Evolutionary conservation across 2,329 filamentous ascomycete genomes (phyloP), one percentile per base, ranked within the genome.

Genomic region (Albifimbria verrucaria): DNA sequence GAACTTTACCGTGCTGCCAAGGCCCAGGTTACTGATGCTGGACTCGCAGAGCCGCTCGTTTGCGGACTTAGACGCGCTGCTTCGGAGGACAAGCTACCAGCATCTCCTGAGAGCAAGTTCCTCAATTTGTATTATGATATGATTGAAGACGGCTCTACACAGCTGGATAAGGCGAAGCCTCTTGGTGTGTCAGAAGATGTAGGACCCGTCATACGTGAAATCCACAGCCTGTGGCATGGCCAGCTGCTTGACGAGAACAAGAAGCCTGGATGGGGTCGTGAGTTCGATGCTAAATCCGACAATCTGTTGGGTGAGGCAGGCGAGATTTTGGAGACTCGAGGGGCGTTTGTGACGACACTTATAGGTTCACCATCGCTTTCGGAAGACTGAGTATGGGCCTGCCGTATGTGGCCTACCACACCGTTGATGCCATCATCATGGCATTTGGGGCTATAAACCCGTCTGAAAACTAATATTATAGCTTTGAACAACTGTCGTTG

Each of bases 281-380:
- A 23, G 7, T 55, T 57, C 17, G 55, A 57, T 23, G 5, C 41
- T 1, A 20, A 41, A 12, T 57, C 52, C 6, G 55, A 51, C 17
- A 21, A 23, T 7, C 24, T 57, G 21, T 32, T 55, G 11, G 39
- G 28, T 18, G 20, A 23, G n/a, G 55, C 48, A 3, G 55, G 55
- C 4, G 50, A 55, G 11, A 7, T 52, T 32, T 50, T 57, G n/a
- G 36, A 20, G 20, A n/a, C 3, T 12, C n/a, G 22, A 42, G 48
- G 44, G 25, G 32, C 7, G 43, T 52, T 17, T 52, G 46, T 5
- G 50, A 43, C 25, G 55, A 57, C 12, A 47, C 54, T 18, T 49
- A 55, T 21, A 51, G 43, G 26, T 55, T 57, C 49, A 48, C 55
- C 7, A 51, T 57, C 21, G 52, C 52, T 3, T 57, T 45, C 21